Evolutionary conservation across 164 flowering plant genomes (phyloP).

Genomic region (Dillenia turbinata): DNA sequence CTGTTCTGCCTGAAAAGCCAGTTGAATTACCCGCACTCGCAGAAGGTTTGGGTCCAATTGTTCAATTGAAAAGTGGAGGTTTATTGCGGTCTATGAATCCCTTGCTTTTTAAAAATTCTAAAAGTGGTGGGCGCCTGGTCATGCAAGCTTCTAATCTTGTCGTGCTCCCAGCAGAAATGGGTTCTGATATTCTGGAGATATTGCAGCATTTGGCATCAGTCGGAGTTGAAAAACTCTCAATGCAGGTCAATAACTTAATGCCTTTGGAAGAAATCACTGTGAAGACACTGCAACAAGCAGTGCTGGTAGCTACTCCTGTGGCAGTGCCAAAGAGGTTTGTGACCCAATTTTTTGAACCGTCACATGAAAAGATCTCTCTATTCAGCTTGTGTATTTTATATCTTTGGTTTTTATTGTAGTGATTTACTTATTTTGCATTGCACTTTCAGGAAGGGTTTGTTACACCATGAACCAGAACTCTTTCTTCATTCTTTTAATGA

Average conservation of each 20-base stretch:
- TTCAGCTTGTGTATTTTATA: not conserved
- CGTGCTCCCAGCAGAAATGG: constrained; percentile 97
- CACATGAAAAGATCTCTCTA: not conserved
- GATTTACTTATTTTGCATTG: constrained; percentile 31
- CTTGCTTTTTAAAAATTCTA: constrained; percentile 52
- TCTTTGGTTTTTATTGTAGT: constrained; percentile 2
- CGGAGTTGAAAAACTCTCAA: constrained; percentile 88
- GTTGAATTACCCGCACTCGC: constrained; percentile 69
- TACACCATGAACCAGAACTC: constrained; percentile 35
- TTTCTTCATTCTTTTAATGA: constrained; percentile 20
- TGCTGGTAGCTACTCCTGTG: constrained; percentile 64
- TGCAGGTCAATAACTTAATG: constrained; percentile 88
- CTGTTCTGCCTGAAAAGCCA: constrained; percentile 49
- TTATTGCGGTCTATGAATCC: constrained; percentile 91
- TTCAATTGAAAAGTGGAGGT: constrained; percentile 83
- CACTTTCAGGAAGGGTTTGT: constrained; percentile 36
- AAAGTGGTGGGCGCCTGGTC: constrained; percentile 60
- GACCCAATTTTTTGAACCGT: constrained; percentile 14
- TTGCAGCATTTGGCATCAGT: constrained; percentile 72
- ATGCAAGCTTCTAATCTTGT: constrained; percentile 93
- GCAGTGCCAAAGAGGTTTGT: constrained; percentile 65
- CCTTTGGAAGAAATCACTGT: constrained; percentile 93
- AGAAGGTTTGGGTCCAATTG: constrained; percentile 78
- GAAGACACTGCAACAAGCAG: constrained; percentile 76
- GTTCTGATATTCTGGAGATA: constrained; percentile 77